These are phyloP conservation scores for Pythium aquatile DNA, from an alignment of 352 stramenopile species.

Conservation along the genomic window DNA sequence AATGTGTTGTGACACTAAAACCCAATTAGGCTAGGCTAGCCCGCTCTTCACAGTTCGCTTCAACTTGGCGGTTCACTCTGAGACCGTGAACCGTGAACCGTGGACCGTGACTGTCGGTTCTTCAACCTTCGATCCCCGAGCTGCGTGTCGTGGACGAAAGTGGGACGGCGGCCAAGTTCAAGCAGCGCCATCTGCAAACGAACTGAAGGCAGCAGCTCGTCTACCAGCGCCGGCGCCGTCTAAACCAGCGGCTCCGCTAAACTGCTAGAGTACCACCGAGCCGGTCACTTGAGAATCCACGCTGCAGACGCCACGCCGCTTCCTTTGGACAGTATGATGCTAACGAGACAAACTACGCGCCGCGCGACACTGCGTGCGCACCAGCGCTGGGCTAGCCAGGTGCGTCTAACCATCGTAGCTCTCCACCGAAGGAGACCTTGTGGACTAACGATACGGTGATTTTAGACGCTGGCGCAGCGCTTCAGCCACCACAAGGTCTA, in stretches of 20 bases:
- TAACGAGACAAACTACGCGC: conserved; percentile 19
- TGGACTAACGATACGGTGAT: not conserved
- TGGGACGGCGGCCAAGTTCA: conserved; percentile 15
- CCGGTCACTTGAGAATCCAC: conserved; percentile 14
- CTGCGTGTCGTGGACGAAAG: conserved; percentile 13
- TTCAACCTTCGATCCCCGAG: conserved; percentile 28
- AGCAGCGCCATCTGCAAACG: conserved; percentile 13
- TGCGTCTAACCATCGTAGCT: not conserved
- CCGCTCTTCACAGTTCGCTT: not conserved
- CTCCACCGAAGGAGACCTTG: no score
- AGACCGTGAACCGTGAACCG: not conserved
- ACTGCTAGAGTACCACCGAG: not conserved
- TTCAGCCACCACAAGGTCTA: conserved; percentile 62
- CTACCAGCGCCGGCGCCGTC: conserved; percentile 6
- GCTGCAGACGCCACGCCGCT: not conserved
- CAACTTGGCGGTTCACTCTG: not conserved
- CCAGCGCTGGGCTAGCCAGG: conserved; percentile 25
- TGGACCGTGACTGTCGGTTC: not conserved
- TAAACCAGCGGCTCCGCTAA: not conserved
- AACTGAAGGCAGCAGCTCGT: conserved; percentile 14
- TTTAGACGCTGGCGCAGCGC: conserved; percentile 17
- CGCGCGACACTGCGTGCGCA: conserved; percentile 16
- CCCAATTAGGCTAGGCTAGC: not conserved
- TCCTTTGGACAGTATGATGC: conserved; percentile 6
- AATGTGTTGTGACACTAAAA: no score